Conservation (phyloP, 2,329 filamentous ascomycete species). For the Microdochium paspali region DNA sequence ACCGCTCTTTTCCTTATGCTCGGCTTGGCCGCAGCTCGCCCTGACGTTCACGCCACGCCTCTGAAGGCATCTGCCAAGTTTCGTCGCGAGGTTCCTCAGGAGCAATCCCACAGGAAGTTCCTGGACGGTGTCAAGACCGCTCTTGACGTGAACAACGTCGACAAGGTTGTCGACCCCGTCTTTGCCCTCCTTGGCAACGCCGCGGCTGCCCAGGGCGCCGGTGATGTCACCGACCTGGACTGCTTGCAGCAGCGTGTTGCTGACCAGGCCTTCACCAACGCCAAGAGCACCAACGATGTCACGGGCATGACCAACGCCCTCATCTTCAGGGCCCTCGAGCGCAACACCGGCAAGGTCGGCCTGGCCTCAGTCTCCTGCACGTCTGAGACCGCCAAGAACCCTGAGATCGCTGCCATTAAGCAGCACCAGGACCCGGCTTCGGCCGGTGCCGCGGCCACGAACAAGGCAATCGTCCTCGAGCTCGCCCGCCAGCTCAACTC, state of each 20-base stretch:
- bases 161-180: slow-evolving; percentile 18
- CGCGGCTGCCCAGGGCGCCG: slow-evolving; percentile 35
- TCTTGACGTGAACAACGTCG: slow-evolving; percentile 20
- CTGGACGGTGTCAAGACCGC: slow-evolving; percentile 14
- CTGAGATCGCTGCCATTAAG: slow-evolving; percentile 53
- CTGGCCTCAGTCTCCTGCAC: slow-evolving; percentile 47
- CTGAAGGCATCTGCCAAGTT: slow-evolving; percentile 11
- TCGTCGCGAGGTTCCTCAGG: slow-evolving; percentile 23
- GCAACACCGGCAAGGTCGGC: slow-evolving; percentile 51
- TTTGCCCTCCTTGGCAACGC: slow-evolving; percentile 30
- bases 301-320: slow-evolving; percentile 44
- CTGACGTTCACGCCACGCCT: slow-evolving; percentile 14
- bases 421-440: slow-evolving; percentile 63
- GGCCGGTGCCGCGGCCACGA: slow-evolving; percentile 40
- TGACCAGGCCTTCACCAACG: slow-evolving; percentile 51
- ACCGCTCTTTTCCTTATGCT: slow-evolving; percentile 17
- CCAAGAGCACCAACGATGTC: slow-evolving; percentile 40
- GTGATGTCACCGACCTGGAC: slow-evolving; percentile 27
- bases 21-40: slow-evolving; percentile 19
- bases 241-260: slow-evolving; percentile 39
- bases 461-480: slow-evolving; percentile 51
- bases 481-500: slow-evolving; percentile 50
- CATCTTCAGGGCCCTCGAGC: slow-evolving; percentile 47
- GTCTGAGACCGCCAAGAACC: slow-evolving; percentile 45
- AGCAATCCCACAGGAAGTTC: slow-evolving; percentile 22